Evolutionary conservation across 1,284 basidiomycete genomes (phyloP).

Genomic region (Ceratobasidium theobromae): DNA sequence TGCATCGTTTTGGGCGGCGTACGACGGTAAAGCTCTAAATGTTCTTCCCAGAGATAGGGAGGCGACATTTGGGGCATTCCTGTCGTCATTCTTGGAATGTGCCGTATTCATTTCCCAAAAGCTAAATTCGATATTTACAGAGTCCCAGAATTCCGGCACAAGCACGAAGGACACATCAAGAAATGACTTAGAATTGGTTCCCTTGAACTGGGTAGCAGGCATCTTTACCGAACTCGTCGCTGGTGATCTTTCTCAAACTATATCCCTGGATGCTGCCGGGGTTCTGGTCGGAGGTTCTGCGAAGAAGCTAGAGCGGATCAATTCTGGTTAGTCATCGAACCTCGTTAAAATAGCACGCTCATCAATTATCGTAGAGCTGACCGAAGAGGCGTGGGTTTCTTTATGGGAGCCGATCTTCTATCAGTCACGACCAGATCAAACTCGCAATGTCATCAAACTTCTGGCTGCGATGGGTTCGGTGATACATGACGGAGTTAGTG

Average conservation of each 20-base stretch:
- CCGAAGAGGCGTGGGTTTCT: not conserved
- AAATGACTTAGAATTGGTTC: not conserved
- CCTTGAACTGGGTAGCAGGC: slow-evolving; percentile 44
- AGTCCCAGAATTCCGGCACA: slow-evolving; percentile 32
- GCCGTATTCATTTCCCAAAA: slow-evolving; percentile 57
- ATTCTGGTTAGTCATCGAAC: slow-evolving; percentile 46
- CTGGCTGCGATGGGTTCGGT: not conserved
- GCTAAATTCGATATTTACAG: slow-evolving; percentile 38
- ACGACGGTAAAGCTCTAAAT: slow-evolving; percentile 64
- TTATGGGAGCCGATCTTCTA: not conserved
- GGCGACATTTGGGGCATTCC: slow-evolving; percentile 56
- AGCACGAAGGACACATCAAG: not conserved
- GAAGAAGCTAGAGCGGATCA: slow-evolving; percentile 47
- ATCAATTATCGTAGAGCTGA: not conserved
- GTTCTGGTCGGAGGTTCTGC: slow-evolving; percentile 51
- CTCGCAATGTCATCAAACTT: not conserved
- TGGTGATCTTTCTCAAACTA: slow-evolving; percentile 49
- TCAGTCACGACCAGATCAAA: not conserved
- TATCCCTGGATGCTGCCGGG: slow-evolving; percentile 53
- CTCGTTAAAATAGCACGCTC: not conserved
- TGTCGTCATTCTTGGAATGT: slow-evolving; percentile 70
- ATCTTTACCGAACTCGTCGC: slow-evolving; percentile 55
- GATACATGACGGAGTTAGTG: not conserved
- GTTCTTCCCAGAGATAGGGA: slow-evolving; percentile 54
- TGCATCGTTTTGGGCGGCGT: slow-evolving; percentile 72